Conservation (phyloP, 306 rosid genomes). For the Quercus rubra region DNA sequence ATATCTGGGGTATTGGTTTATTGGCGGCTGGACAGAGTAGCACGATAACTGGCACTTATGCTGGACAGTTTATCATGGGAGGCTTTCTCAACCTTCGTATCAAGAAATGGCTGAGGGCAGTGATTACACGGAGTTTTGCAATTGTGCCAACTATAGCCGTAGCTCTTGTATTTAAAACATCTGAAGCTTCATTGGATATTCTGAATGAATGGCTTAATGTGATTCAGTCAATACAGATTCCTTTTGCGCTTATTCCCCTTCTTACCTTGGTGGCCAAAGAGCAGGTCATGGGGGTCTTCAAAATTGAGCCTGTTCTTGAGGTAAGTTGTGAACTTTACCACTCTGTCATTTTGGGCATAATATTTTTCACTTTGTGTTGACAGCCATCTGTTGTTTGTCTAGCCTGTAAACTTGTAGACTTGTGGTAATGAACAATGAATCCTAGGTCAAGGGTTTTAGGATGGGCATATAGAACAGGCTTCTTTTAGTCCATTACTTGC, state of each 20-base stretch:
- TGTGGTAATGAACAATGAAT: background rate
- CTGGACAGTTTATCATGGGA: constrained; percentile 96
- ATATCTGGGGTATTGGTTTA: constrained; percentile 88
- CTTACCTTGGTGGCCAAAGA: constrained; percentile 81
- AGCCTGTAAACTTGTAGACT: background rate
- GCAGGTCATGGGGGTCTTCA: constrained; percentile 81
- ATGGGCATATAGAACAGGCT: background rate
- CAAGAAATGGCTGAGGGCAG: constrained; percentile 86
- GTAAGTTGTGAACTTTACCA: constrained; percentile 34
- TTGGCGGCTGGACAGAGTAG: constrained; percentile 95
- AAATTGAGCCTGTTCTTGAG: constrained; percentile 69
- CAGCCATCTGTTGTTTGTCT: background rate
- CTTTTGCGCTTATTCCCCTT: constrained; percentile 88
- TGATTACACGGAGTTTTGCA: constrained; percentile 84
- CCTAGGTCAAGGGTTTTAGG: background rate
- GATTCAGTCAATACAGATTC: constrained; percentile 88
- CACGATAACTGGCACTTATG: constrained; percentile 86
- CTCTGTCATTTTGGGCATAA: background rate
- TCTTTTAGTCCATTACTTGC: constrained; percentile 1
- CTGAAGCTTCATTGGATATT: constrained; percentile 71
- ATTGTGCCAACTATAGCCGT: constrained; percentile 80
- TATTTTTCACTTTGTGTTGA: background rate
- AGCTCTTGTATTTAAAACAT: constrained; percentile 65
- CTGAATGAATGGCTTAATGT: constrained; percentile 93
- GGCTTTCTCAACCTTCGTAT: constrained; percentile 87